phyloP scores from a whole-genome alignment of 306 rosid species.

The Lotus japonicus region DNA sequence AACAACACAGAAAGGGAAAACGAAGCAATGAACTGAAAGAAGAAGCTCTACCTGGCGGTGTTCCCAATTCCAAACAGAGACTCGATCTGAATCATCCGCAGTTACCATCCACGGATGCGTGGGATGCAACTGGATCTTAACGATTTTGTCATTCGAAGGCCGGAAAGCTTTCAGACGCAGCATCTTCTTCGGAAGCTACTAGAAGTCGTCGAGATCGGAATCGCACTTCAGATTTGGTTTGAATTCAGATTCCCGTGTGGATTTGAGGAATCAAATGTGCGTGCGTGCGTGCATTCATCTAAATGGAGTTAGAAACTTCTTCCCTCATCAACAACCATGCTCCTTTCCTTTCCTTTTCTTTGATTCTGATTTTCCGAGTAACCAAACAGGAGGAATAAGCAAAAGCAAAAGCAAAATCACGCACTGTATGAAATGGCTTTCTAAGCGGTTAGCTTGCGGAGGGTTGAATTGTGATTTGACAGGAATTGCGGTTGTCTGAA shows the following conservation, averaged over 20 bases:
- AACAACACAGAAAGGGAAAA: neutral
- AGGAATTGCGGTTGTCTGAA: neutral
- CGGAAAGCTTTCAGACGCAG: conserved; percentile 81
- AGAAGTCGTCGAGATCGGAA: conserved; percentile 23
- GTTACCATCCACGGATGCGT: conserved; percentile 99
- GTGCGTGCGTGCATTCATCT: conserved; percentile 34
- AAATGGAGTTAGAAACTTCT: neutral
- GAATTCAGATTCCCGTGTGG: neutral
- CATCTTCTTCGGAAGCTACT: conserved; percentile 36
- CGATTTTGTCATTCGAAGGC: conserved; percentile 80
- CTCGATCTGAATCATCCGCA: conserved; percentile 93
- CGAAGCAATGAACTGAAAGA: neutral
- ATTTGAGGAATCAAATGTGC: conserved; percentile 23
- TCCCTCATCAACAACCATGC: neutral
- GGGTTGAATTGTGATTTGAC: neutral
- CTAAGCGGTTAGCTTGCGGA: neutral
- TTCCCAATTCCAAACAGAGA: conserved; percentile 99
- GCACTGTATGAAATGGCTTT: neutral
- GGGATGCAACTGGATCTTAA: conserved; percentile 94
- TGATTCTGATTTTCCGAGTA: conserved; percentile 9
- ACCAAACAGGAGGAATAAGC: conserved; percentile 12
- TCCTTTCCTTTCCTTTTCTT: neutral
- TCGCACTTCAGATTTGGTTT: conserved; percentile 10
- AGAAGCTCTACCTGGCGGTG: conserved; percentile 69
- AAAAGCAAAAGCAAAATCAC: neutral